Evolutionary conservation across 177 flowering plant species (phyloP), one percentile per base, ranked within the genome.

Genomic region (Vitis hybrid): DNA sequence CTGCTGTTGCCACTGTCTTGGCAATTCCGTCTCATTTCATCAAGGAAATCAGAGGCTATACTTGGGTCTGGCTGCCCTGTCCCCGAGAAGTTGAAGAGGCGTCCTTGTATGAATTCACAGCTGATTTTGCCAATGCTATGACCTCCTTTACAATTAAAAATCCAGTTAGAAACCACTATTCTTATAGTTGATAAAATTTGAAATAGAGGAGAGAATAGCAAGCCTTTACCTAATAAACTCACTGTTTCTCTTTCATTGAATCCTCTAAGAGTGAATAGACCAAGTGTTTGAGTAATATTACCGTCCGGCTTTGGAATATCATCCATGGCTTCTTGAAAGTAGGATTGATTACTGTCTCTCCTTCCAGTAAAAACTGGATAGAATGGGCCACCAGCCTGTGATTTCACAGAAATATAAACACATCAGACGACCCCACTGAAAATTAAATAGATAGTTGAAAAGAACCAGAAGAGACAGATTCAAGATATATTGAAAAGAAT

Each of bases 301-400:
- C 59, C 79, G 51, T 71, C 74, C 3, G 89, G 87, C 5, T 14
- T 58, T 26, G 89, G 87, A 58, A 86, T 76, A 68, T 79, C 78
- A 1, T 60, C 65, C 56, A 45, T 29, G 10, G 86, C 84, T 67
- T 70, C 67, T 8, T 69, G 65, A 48, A 9, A 76, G 63, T 53
- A 79, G 26, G 84, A 81, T 13, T 13, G n/a, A 5, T 18, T 58
- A 61, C 87, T 84, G 68, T 86, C 89, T 61, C 74, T 73, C 61
- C 84, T 74, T 50, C 89, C 89, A 0, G 89, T 84, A 15, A 74
- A 66, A 48, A 81, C 73, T 10, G 87, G 89, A 68, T 82, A 86
- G 67, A 77, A 84, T 48, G 87, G 89, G n/a, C 89, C 86, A 70
- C 86, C 87, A 61, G 77, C 73, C 87, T 82, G 77, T 55, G 16